Conservation (phyloP, 345 rosid genomes). For the Bretschneidera sinensis region DNA sequence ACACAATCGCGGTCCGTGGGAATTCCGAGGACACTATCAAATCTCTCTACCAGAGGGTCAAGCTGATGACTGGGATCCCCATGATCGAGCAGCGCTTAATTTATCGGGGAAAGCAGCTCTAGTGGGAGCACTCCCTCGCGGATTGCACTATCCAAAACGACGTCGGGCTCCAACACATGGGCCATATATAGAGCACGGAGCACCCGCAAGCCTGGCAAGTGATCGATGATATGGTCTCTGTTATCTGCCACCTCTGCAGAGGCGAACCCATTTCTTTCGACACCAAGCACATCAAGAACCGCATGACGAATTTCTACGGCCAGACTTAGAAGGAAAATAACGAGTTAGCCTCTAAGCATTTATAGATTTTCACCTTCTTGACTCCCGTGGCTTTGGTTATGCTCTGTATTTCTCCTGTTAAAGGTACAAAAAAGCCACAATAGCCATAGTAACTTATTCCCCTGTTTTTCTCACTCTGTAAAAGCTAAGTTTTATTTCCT, state of each 20-base stretch:
- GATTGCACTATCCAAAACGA: constrained; percentile 68
- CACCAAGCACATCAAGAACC: constrained; percentile 29
- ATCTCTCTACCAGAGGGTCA: constrained; percentile 51
- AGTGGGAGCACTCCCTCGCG: constrained; percentile 59
- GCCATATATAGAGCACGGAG: constrained; percentile 71
- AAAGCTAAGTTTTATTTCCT: constrained; percentile 15
- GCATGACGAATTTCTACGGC: constrained; percentile 41
- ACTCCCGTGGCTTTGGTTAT: constrained; percentile 70
- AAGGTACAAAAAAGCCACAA: too few relatives aligned
- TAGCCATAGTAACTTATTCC: too few relatives aligned
- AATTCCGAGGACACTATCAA: constrained; percentile 55
- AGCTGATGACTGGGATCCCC: constrained; percentile 56
- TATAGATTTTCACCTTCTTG: constrained; percentile 56
- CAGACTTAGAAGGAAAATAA: constrained; percentile 35
- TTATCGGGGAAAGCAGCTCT: constrained; percentile 75
- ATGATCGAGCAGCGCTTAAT: constrained; percentile 57
- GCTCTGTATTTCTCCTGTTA: constrained; percentile 52
- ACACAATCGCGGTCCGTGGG: constrained; percentile 61
- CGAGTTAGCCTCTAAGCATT: constrained; percentile 33
- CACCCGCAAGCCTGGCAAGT: constrained; percentile 78
- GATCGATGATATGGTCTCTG: constrained; percentile 55
- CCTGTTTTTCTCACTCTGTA: constrained; percentile 13
- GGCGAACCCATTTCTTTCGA: constrained; percentile 32
- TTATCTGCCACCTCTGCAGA: constrained; percentile 43
- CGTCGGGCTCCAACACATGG: constrained; percentile 62